A percentile compares a stretch with the other conserved stretches of the same genome.
Conservation (phyloP, 2,329 filamentous ascomycete species). For the Rutstroemia sp. region DNA sequence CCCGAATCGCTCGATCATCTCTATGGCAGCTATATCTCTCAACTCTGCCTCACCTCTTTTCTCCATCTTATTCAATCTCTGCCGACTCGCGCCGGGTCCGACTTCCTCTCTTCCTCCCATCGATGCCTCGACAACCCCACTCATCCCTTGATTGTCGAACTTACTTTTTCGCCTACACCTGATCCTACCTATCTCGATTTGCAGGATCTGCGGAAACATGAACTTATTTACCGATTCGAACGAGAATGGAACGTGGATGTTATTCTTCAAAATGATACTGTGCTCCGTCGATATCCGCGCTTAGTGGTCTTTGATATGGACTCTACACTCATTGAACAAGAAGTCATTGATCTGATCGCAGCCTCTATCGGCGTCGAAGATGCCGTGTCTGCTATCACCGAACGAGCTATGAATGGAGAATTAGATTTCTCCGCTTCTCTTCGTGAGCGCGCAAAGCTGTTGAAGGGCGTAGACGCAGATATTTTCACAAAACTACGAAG, state of each 20-base stretch:
- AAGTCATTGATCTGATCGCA: constrained; percentile 94
- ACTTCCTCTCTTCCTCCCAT: constrained; percentile 51
- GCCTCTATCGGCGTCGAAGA: constrained; percentile 75
- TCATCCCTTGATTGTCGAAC: constrained; percentile 58
- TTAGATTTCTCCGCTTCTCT: constrained; percentile 84
- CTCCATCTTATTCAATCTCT: constrained; percentile 59
- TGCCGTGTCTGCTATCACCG: constrained; percentile 81
- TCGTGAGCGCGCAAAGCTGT: constrained; percentile 68
- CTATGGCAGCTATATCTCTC: constrained; percentile 59
- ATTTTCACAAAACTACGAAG: constrained; percentile 74
- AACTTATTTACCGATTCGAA: constrained; percentile 78
- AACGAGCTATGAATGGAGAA: constrained; percentile 91
- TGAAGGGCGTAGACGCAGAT: constrained; percentile 70
- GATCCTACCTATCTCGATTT: constrained; percentile 57
- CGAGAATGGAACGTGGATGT: constrained; percentile 85
- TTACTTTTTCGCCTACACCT: constrained; percentile 54
- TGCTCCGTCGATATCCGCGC: constrained; percentile 73
- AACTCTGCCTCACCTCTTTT: constrained; percentile 56
- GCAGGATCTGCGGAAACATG: constrained; percentile 67
- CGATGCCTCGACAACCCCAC: constrained; percentile 55
- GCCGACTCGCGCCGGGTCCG: constrained; percentile 44
- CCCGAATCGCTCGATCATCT: constrained; percentile 55
- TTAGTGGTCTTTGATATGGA: constrained; percentile 98
- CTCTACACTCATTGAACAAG: constrained; percentile 91
- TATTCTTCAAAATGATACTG: constrained; percentile 63